Conservation (phyloP, 495 filamentous ascomycete genomes). For the Recurvomyces mirabilis region DNA sequence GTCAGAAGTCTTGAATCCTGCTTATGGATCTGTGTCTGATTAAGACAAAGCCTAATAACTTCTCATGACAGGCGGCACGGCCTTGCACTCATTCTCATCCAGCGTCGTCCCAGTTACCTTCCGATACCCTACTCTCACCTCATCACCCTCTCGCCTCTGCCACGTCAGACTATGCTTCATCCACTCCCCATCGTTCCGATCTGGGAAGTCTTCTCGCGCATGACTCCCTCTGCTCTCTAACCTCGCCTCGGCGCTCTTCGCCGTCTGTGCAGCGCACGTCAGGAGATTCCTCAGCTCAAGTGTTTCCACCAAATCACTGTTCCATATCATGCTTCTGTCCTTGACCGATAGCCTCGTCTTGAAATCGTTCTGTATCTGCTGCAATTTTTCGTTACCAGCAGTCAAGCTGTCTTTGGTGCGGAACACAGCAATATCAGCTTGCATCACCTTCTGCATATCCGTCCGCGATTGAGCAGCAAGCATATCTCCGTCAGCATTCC, state of each 20-base stretch:
- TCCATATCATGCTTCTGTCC: slow-evolving; percentile 99
- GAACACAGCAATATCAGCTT: slow-evolving; percentile 94
- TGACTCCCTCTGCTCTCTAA: slow-evolving; percentile 94
- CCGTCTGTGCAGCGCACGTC: slow-evolving; percentile 93
- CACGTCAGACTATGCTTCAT: slow-evolving; percentile 97
- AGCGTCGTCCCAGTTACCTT: slow-evolving; percentile 64
- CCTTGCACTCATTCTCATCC: slow-evolving; percentile 81
- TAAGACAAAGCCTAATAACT: too few relatives aligned
- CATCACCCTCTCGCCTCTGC: slow-evolving; percentile 78
- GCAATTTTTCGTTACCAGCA: slow-evolving; percentile 72
- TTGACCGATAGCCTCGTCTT: slow-evolving; percentile 72
- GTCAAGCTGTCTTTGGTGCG: slow-evolving; percentile 83
- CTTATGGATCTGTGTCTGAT: too few relatives aligned
- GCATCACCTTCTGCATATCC: slow-evolving; percentile 97
- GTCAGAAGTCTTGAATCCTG: too few relatives aligned
- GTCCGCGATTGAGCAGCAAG: slow-evolving; percentile 74
- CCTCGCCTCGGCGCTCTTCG: slow-evolving; percentile 68
- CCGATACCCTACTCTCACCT: slow-evolving; percentile 68
- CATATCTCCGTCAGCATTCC: slow-evolving; percentile 74
- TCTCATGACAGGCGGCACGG: slow-evolving; percentile 72
- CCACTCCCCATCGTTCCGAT: slow-evolving; percentile 88
- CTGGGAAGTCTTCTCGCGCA: slow-evolving; percentile 88
- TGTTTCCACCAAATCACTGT: slow-evolving; percentile 91
- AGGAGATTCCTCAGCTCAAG: slow-evolving; percentile 85
- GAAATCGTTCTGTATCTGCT: slow-evolving; percentile 69